A percentile compares a stretch with the other conserved stretches of the same genome.
phyloP scores from a whole-genome alignment of 2,329 filamentous ascomycete species.

The Epicoccum nigrum region DNA sequence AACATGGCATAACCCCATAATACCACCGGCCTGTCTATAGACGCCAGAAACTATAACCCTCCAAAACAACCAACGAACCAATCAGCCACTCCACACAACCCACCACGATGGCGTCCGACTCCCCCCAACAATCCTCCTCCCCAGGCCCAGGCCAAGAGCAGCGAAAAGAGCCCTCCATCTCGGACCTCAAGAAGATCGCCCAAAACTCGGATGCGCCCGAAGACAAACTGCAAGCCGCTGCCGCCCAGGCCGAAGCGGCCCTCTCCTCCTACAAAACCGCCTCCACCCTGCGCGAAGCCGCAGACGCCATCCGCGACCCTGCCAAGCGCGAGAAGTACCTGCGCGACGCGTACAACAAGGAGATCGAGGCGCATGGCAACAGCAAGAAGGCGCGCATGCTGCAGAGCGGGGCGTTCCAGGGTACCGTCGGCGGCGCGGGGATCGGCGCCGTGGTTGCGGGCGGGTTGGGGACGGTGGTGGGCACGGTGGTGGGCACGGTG shows the following conservation, averaged over 20 bases:
- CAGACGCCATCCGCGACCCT: constrained; percentile 38
- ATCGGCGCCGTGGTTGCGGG: constrained; percentile 51
- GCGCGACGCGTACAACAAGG: constrained; percentile 42
- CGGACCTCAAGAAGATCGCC: constrained; percentile 32
- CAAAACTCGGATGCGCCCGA: constrained; percentile 25
- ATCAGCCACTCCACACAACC: too few relatives aligned
- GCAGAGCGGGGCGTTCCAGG: constrained; percentile 49
- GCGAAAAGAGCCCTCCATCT: constrained; percentile 11
- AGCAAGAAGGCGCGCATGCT: constrained; percentile 44
- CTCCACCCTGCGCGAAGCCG: constrained; percentile 34
- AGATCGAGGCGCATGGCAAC: constrained; percentile 42
- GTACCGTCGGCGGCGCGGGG: constrained; percentile 49
- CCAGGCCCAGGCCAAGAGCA: too few relatives aligned
- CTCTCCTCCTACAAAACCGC: constrained; percentile 36
- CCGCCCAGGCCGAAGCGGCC: constrained; percentile 37
- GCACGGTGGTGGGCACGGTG: constrained; percentile 49
- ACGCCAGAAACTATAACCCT: neutral
- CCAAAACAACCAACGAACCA: neutral
- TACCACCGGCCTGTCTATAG: constrained; percentile 6
- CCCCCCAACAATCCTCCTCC: neutral
- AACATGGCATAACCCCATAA: constrained; percentile 15
- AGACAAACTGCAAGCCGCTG: constrained; percentile 39
- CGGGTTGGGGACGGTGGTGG: constrained; percentile 51
- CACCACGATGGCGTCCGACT: too few relatives aligned
- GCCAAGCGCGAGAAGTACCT: constrained; percentile 45